Percentiles rank a stretch among this genome's conserved stretches.
Evolutionary conservation across 495 filamentous ascomycete species (phyloP).

Genomic region (Clohesyomyces aquaticus): DNA sequence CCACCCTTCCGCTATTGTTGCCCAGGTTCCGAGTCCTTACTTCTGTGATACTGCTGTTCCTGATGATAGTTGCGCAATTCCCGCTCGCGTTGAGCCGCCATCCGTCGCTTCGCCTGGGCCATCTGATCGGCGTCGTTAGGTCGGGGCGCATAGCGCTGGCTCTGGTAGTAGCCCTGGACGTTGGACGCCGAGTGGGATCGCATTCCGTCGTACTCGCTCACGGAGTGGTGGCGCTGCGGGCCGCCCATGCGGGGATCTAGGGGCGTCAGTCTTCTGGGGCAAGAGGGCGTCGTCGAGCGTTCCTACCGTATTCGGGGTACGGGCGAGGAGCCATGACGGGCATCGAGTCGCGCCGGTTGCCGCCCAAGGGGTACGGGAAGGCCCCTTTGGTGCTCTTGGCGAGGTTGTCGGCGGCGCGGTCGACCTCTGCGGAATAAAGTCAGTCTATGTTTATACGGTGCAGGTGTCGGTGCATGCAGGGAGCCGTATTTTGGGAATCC

Average conservation of each 20-base stretch:
- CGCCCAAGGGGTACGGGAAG: slow-evolving; percentile 68
- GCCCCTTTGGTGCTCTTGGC: slow-evolving; percentile 93
- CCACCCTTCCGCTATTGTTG: slow-evolving; percentile 36
- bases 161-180: slow-evolving; percentile 90
- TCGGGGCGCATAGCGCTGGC: slow-evolving; percentile 88
- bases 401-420: slow-evolving; percentile 92
- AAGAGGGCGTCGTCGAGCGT: neutral
- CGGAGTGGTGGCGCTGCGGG: slow-evolving; percentile 75
- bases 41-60: slow-evolving; percentile 99
- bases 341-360: slow-evolving; percentile 82
- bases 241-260: slow-evolving; percentile 57
- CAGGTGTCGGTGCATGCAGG: neutral
- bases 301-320: slow-evolving; percentile 60
- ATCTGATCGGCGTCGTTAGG: slow-evolving; percentile 96
- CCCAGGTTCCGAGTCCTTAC: slow-evolving; percentile 56
- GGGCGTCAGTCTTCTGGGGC: slow-evolving; percentile 13
- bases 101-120: slow-evolving; percentile 97
- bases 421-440: slow-evolving; percentile 71
- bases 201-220: slow-evolving; percentile 82
- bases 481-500: no score
- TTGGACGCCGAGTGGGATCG: slow-evolving; percentile 75
- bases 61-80: slow-evolving; percentile 99
- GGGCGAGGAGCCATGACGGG: slow-evolving; percentile 64
- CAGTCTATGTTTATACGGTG: neutral
- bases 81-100: slow-evolving; percentile 97